A percentile compares a stretch with the other conserved stretches of the same genome.
Evolutionary conservation across 2,329 filamentous ascomycete genomes (phyloP).

Genomic region (Pleomassaria siparia): DNA sequence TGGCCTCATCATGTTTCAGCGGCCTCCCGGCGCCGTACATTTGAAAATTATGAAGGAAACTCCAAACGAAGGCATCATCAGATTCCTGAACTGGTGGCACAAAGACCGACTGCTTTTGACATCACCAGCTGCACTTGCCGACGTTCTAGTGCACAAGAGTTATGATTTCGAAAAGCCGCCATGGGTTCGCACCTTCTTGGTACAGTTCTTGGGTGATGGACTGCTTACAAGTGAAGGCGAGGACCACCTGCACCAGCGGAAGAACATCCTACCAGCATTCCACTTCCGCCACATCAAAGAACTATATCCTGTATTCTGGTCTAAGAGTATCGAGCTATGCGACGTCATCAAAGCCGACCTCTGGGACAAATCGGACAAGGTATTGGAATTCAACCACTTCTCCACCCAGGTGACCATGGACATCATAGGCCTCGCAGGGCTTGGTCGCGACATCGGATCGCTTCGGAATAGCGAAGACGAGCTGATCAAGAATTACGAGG

Average conservation of each 20-base stretch:
- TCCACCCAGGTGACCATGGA: constrained; percentile 49
- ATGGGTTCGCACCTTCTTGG: constrained; percentile 47
- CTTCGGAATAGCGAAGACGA: constrained; percentile 46
- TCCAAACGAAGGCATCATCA: constrained; percentile 45
- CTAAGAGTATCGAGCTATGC: constrained; percentile 69
- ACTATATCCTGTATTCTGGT: constrained; percentile 82
- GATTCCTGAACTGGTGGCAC: constrained; percentile 44
- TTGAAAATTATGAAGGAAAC: constrained; percentile 41
- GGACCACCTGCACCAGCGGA: constrained; percentile 60
- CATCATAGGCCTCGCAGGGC: constrained; percentile 50
- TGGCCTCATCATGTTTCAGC: constrained; percentile 36
- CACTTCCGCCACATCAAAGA: constrained; percentile 84
- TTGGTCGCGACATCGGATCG: constrained; percentile 48
- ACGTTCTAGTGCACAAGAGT: constrained; percentile 54
- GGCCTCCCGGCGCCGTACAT: constrained; percentile 36
- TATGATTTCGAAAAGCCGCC: constrained; percentile 59
- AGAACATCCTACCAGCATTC: constrained; percentile 79
- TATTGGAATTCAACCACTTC: constrained; percentile 47
- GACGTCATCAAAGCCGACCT: constrained; percentile 60
- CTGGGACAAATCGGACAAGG: constrained; percentile 41
- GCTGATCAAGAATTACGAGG: constrained; percentile 46
- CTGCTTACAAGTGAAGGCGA: constrained; percentile 54
- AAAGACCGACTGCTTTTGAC: constrained; percentile 42
- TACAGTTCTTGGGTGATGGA: constrained; percentile 53
- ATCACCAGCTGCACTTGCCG: constrained; percentile 47